Base-by-base conservation (phyloP, 2,329 filamentous ascomycete genomes). In the Colletotrichum tabaci region DNA sequence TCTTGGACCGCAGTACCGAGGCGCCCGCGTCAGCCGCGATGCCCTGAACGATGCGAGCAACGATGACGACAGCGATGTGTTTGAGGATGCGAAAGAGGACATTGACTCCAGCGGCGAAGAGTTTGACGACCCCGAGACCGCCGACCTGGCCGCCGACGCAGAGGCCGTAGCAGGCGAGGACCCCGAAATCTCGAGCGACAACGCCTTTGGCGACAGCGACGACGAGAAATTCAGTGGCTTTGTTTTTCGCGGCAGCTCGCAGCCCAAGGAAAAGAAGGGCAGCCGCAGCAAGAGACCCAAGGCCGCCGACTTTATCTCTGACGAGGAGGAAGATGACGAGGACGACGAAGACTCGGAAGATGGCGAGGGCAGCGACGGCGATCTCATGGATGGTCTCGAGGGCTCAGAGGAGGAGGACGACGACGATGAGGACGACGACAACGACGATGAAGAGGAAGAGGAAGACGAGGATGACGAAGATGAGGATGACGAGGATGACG, bases 181-280 rank as follows among this genome's bases (percentile, higher is more conserved):
- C 70, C 82, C 80, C 38, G 89, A 92, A 74, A 91, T 92, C 68
- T 86, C 88, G 60, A 91, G 89, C 76, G 89, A 92, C 67, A 82
- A 88, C 46, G 96, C 94, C 0, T 91, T 98, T 78, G 93, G 91
- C 3, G 91, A 93, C 66, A 96, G 94, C 75, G 96, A 98, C 76
- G 92, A 94, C 75, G 94, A 97, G 80, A 88, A 88, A 62, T 94
- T 98, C 77, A 91, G 93, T 74, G 90, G 89, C 0, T 98, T 93
- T 79, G 89, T 84, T 0, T 91, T 92, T 74, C 83, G 87, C 42
- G 89, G 89, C 26, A 91, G 89, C 80, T 86, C 85, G 2, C 88
- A 87, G 73, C 84, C 87, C 5, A 83, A 80, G 64, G 78, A 77
- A 18, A 77, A 76, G 56, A 81, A 80, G 18, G 52, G 40, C 2